Evolutionary conservation across 2,329 filamentous ascomycete species (phyloP), one percentile per base, ranked within the genome.

Genomic region (Fusarium tuaranense): DNA sequence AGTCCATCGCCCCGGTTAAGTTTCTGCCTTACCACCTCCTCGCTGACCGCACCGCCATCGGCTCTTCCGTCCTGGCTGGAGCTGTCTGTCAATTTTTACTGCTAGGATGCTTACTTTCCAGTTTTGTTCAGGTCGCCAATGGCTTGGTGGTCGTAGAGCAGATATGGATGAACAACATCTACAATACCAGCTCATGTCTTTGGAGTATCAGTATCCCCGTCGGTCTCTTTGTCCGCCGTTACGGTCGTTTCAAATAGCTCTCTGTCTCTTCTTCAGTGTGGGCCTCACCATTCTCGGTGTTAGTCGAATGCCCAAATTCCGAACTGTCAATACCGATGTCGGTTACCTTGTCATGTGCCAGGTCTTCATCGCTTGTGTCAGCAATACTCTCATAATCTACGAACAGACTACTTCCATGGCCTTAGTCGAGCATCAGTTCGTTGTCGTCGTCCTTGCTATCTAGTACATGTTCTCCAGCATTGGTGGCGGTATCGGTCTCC

Each of bases 281-380:
- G 89, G 89, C 1, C 16, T 74, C 10, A 89, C 87, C 70, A 87
- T 90, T 36, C 80, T 88, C 2, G 89, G 88, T 1, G 82, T 89
- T 5, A 84, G 88, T 4, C 81, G 91, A 41, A 90, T 92, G 88
- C 86, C 91, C 70, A 79, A 88, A 36, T 91, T 88, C 81, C 88
- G 90, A 30, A 84, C 86, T 67, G 86, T 88, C 53, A 83, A 86
- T 48, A 84, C 83, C 57, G 84, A 86, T 30, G 83, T 90, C 25
- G 83, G 87, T 5, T 88, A 88, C 78, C 83, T 92, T 18, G 80
- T 92, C 78, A 87, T 90, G 81, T 74, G 70, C 65, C 65, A 72
- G 60, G 68, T 74, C 39, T 70, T 74, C 32, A 72, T 72, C 32
- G 67, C 70, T n/a, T 68, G 69, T 44, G 67, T 65, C 22, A 65